Percentiles rank a stretch among this genome's conserved stretches.
These are phyloP conservation scores for Fragaria vesca DNA, from an alignment of 306 rosid species.

Conservation along the genomic window DNA sequence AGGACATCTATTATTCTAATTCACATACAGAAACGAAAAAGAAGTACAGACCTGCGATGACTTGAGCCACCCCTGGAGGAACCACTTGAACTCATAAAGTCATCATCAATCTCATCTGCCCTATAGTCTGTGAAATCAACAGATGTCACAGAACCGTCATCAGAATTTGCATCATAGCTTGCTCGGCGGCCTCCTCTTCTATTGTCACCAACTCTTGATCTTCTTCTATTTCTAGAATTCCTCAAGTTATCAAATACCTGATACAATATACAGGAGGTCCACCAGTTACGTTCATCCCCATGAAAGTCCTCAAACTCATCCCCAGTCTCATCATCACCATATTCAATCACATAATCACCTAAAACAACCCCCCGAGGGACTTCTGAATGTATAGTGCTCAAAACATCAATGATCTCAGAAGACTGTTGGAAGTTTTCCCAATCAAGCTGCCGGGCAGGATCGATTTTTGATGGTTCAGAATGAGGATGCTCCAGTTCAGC, in stretches of 20 bases:
- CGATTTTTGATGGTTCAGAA: slow-evolving; percentile 84
- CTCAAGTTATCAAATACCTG: slow-evolving; percentile 86
- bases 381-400: slow-evolving; percentile 95
- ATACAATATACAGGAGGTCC: slow-evolving; percentile 94
- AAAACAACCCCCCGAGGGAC: slow-evolving; percentile 85
- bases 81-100: slow-evolving; percentile 53
- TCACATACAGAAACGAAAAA: not conserved
- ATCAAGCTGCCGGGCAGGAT: slow-evolving; percentile 91
- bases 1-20: not conserved
- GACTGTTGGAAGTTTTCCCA: slow-evolving; percentile 99
- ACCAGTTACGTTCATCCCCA: slow-evolving; percentile 86
- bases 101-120: slow-evolving; percentile 73
- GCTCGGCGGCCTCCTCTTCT: slow-evolving; percentile 67
- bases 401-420: slow-evolving; percentile 89
- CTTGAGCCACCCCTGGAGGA: slow-evolving; percentile 57
- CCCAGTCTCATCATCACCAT: slow-evolving; percentile 76
- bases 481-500: slow-evolving; percentile 85
- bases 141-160: slow-evolving; percentile 79
- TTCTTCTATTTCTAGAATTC: slow-evolving; percentile 82
- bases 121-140: slow-evolving; percentile 65
- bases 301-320: slow-evolving; percentile 90
- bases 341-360: slow-evolving; percentile 95
- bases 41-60: slow-evolving; percentile 60
- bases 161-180: slow-evolving; percentile 80
- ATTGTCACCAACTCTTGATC: slow-evolving; percentile 61